Base-by-base conservation (phyloP, 441 rosid genomes). In the Erodium trifolium region DNA sequence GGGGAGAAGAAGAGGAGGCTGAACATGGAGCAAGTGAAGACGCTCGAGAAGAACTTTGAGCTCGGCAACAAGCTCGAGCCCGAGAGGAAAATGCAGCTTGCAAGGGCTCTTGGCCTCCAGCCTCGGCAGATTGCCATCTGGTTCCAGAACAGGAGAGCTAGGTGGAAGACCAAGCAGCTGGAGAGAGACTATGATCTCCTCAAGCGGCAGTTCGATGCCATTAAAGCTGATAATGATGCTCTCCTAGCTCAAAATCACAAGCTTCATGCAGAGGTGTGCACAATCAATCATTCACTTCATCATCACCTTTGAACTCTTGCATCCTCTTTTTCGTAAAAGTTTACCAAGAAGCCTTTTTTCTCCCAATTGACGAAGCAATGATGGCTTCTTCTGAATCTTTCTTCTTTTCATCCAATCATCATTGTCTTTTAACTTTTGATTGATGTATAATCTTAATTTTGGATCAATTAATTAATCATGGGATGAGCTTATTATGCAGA, bases 1-100 rank as follows among this genome's bases (percentile, higher is more conserved):
- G 97, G 97, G 66, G 98, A 93, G 92, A 91, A 85, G 84, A 93
- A 93, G 85, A 93, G 87, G 91, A 91, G 98, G 80, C 82, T 93
- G 39, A 89, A 83, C 72, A n/a, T 85, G 72, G 98, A 89, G 73
- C 98, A 93, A 71, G 98, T 93, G 18, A 91, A 86, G 84, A 90
- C 93, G 17, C 85, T 93, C 3, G 98, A 93, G 27, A 23, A 23
- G 27, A 23, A 23, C 27, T 23, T 23, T 23, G 27, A 23, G 27
- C 27, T 23, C 2, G 79, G 91, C 84, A 93, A 91, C 80, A 93
- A 93, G 85, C 92, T 93, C 17, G 98, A 93, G 69, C 98, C 98
- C 31, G 98, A 91, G 77, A 87, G 98, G 80, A 93, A 93, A 83
- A 74, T 88, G 77, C 96, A 89, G 72, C 77, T 93, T 73, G 98